Conservation (phyloP, 176 grass and related monocot species). For the sorghum (Sorghum bicolor) region DNA sequence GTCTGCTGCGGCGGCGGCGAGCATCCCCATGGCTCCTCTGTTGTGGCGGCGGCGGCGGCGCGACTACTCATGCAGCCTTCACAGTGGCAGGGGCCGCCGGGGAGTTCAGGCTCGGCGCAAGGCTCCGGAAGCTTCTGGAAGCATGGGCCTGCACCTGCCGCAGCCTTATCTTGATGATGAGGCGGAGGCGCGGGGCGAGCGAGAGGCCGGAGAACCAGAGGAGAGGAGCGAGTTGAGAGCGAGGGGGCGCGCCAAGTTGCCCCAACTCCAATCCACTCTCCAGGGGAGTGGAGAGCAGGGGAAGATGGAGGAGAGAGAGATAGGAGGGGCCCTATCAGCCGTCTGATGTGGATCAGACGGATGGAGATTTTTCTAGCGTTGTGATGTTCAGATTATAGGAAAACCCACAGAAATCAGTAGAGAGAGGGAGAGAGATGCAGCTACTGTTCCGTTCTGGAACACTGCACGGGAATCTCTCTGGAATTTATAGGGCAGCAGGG, state of each 20-base stretch:
- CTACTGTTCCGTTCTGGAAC: neutral
- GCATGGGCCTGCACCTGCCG: neutral
- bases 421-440: neutral
- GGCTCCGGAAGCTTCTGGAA: conserved; percentile 31
- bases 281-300: neutral
- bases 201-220: neutral
- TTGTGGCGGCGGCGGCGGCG: conserved; percentile 28
- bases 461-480: neutral
- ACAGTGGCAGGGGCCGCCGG: neutral
- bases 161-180: conserved; percentile 49
- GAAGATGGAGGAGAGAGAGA: neutral
- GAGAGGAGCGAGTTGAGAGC: neutral
- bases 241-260: conserved; percentile 10
- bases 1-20: conserved; percentile 27
- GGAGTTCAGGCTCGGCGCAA: neutral
- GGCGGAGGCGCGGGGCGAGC: neutral
- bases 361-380: neutral
- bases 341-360: conserved; percentile 22
- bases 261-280: neutral
- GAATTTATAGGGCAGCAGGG: neutral
- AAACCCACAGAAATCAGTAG: neutral
- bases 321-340: neutral
- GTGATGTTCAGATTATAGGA: neutral
- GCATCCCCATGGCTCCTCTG: conserved; percentile 53
- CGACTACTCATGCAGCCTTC: conserved; percentile 70